Percentiles rank a stretch among this genome's conserved stretches.
phyloP scores from a whole-genome alignment of 1,284 basidiomycete genomes.

The Pseudozyma tsukubaensis region DNA sequence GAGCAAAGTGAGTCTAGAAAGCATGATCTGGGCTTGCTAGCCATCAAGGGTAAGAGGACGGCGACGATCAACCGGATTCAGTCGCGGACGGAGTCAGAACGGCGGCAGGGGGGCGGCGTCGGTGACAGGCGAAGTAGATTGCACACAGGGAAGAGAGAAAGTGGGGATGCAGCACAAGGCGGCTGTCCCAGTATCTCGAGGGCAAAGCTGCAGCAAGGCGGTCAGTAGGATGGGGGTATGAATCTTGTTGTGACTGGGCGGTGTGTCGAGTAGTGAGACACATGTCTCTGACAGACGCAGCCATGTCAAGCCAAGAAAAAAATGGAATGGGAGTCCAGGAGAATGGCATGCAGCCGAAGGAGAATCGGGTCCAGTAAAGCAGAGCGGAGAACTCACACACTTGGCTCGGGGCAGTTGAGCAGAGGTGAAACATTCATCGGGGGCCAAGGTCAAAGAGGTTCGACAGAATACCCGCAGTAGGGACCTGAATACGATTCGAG shows the following conservation, averaged over 20 bases:
- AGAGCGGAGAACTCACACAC: background rate
- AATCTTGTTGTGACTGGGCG: slow-evolving; percentile 5
- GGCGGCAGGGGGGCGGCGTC: no score
- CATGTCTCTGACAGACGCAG: slow-evolving; percentile 28
- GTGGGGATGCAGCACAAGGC: background rate
- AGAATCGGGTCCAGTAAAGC: background rate
- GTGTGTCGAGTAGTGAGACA: slow-evolving; percentile 30
- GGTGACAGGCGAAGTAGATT: no score
- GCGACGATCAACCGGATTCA: slow-evolving; percentile 27
- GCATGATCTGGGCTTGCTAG: background rate
- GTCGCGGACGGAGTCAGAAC: background rate
- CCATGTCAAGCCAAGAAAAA: background rate
- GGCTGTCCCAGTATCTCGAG: background rate
- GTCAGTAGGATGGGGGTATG: slow-evolving; percentile 11
- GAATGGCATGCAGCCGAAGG: background rate
- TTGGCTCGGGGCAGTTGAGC: no score
- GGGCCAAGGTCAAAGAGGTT: background rate
- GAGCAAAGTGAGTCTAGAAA: slow-evolving; percentile 1
- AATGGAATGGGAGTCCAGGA: background rate
- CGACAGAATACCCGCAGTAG: background rate
- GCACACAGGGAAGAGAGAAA: background rate
- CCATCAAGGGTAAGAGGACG: background rate
- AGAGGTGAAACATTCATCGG: background rate
- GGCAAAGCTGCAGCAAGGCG: no score
- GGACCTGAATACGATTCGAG: background rate